Evolutionary conservation across 176 grass and related monocot genomes (phyloP).

Genomic region (Urochloa ruziziensis): DNA sequence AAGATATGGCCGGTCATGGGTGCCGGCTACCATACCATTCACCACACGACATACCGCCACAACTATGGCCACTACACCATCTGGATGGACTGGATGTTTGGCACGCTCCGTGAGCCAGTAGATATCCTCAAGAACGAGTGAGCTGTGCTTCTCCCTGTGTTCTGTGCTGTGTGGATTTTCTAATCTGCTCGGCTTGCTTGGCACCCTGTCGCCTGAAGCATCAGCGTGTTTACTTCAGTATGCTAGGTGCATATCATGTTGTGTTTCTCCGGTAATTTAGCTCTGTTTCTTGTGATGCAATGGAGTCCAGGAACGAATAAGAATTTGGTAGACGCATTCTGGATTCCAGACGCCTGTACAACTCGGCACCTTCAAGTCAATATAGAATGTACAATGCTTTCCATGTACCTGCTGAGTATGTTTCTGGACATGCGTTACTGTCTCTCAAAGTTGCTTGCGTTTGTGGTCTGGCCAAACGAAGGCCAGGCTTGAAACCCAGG

Average conservation of each 20-base stretch:
- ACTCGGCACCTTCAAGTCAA: background rate
- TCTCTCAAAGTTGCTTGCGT: background rate
- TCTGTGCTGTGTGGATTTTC: slow-evolving; percentile 12
- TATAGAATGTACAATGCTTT: background rate
- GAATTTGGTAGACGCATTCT: slow-evolving; percentile 14
- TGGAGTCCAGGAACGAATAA: slow-evolving; percentile 32
- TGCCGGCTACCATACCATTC: slow-evolving; percentile 93
- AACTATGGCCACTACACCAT: slow-evolving; percentile 98
- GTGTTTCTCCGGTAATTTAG: background rate
- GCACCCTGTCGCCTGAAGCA: background rate
- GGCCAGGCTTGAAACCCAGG: background rate
- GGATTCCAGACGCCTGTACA: slow-evolving; percentile 26
- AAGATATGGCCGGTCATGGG: slow-evolving; percentile 98
- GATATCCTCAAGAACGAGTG: slow-evolving; percentile 63
- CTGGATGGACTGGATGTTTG: slow-evolving; percentile 97
- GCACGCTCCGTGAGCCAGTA: slow-evolving; percentile 79
- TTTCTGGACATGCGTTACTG: background rate
- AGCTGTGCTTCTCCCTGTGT: background rate
- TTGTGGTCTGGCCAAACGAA: background rate
- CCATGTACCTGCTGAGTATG: background rate
- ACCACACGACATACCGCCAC: slow-evolving; percentile 95
- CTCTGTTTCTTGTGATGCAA: background rate
- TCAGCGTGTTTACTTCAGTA: background rate
- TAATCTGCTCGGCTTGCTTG: slow-evolving; percentile 1
- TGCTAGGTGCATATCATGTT: slow-evolving; percentile 26